Conservation (phyloP, 2,329 filamentous ascomycete species). For the Epichloe sylvatica region DNA sequence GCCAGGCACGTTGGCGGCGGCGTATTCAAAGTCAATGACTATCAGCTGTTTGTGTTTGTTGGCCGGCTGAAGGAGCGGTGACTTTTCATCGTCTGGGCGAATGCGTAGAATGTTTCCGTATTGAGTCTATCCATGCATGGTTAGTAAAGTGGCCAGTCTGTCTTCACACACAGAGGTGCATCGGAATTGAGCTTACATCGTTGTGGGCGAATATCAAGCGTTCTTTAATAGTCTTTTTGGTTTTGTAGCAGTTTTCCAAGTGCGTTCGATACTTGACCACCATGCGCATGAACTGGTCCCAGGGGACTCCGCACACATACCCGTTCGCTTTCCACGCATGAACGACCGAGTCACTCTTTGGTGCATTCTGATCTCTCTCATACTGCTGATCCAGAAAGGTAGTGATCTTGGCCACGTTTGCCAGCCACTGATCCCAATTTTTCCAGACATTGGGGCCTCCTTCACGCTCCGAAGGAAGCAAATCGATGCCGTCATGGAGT, state of each 20-base stretch:
- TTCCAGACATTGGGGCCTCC: slow-evolving; percentile 73
- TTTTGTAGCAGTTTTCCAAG: slow-evolving; percentile 60
- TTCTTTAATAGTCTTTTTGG: slow-evolving; percentile 50
- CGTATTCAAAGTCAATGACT: slow-evolving; percentile 97
- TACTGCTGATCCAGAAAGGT: slow-evolving; percentile 46
- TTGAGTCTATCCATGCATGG: slow-evolving; percentile 53
- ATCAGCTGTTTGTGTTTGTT: slow-evolving; percentile 94
- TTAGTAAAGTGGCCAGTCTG: not conserved
- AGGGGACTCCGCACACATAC: slow-evolving; percentile 71
- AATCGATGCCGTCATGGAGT: slow-evolving; percentile 81
- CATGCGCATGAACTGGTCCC: slow-evolving; percentile 59
- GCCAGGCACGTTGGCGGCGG: slow-evolving; percentile 73
- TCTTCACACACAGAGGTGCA: too few relatives aligned
- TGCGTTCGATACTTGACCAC: slow-evolving; percentile 66
- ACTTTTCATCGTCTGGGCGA: slow-evolving; percentile 54
- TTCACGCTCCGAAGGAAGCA: slow-evolving; percentile 63
- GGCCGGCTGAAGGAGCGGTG: slow-evolving; percentile 72
- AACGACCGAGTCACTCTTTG: slow-evolving; percentile 14
- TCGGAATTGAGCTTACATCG: slow-evolving; percentile 48
- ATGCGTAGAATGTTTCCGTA: slow-evolving; percentile 90
- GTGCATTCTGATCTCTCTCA: slow-evolving; percentile 20
- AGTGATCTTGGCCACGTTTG: slow-evolving; percentile 47
- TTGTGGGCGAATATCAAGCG: slow-evolving; percentile 92
- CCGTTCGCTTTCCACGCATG: slow-evolving; percentile 54
- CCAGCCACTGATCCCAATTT: slow-evolving; percentile 90